Base-by-base conservation (phyloP, 345 rosid genomes). In the Excoecaria cochinchinensis region DNA sequence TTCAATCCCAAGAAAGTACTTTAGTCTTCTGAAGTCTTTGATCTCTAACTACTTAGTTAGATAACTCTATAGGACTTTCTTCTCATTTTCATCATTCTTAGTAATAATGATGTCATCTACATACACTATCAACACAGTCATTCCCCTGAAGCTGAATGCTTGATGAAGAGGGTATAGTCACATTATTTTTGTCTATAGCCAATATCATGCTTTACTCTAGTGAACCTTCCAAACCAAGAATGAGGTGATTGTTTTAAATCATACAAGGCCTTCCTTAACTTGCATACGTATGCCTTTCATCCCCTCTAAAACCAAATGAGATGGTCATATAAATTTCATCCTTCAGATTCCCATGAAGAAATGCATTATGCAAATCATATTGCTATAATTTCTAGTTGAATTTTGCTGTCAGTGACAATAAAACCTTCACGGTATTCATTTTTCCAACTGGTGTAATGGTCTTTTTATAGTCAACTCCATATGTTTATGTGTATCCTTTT, bases 1-100 rank as follows among this genome's bases (percentile, higher is more conserved):
- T 22, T 58, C 62, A 58, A 58, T 58, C 5, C 66, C 66, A 12
- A 61, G 66, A 42, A 61, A n/a, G n/a, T n/a, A n/a, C n/a, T n/a
- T 58, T n/a, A 55, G 6, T 2, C 17, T 55, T 55, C 58, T 21
- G 0, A n/a, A 4, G 0, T 61, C 66, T 3, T 61, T 61, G 25
- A 61, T 61, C 3, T 61, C 44, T 11, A 61, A 61, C 11, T 61
- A 42, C 15, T 61, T 25, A 1, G 13, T 13, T 17, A 61, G 66
- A 24, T 3, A 6, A 9, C 31, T 39, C 11, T 61, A 25, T 17
- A 36, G 13, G 31, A 3, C 66, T 7, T 25, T 5, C 0, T 61
- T 61, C 19, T 61, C 66, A 25, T 6, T n/a, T 22, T 58, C 31
- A 22, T n/a, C 62, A 2, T 58, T 58, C 21, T 31, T 12, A 1